Base-by-base conservation (phyloP, 345 rosid species). In the Noccaea bulbosa region DNA sequence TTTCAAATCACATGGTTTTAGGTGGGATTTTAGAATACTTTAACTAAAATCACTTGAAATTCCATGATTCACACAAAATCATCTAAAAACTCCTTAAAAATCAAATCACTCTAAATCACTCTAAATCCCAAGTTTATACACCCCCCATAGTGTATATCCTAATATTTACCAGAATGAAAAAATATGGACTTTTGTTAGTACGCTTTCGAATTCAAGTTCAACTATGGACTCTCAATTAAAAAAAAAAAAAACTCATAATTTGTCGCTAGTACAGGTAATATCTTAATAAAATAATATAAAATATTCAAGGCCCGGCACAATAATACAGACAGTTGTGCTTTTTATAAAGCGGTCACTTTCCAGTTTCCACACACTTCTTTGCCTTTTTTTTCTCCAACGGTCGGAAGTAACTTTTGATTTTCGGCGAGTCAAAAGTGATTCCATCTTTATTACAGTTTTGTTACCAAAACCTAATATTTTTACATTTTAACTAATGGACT, bases 261-360 rank as follows among this genome's bases (percentile, higher is more conserved):
- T 69, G 73, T 57, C 73, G 64, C 1, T 46, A 69, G 22, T 6
- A 24, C 39, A 46, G 65, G 47, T 57, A 45, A 68, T 52, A 24
- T 9, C 1, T 58, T 8, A 3, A 1, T 32, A 16, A 6, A 14
- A 46, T 11, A 37, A 5, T 30, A 8, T 11, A 47, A 34, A 2
- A 8, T 14, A 58, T 8, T 39, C 17, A 37, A 38, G 51, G 43
- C 67, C 51, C 9, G 65, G 66, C 74, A 59, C 74, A 61, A 47
- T 47, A 24, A 6, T 57, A 56, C 24, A 58, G 8, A 35, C 7
- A 12, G n/a, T 24, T 5, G 41, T 48, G 53, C 34, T 60, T 60
- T 60, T 40, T 20, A 38, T 70, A 70, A 70, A 70, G 74, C 67
- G 39, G 60, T 60, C 67, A n/a, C 67, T 51, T 27, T 48, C 73